Evolutionary conservation across 1,284 basidiomycete species (phyloP).

Genomic region (Papiliotrema nemorosa): DNA sequence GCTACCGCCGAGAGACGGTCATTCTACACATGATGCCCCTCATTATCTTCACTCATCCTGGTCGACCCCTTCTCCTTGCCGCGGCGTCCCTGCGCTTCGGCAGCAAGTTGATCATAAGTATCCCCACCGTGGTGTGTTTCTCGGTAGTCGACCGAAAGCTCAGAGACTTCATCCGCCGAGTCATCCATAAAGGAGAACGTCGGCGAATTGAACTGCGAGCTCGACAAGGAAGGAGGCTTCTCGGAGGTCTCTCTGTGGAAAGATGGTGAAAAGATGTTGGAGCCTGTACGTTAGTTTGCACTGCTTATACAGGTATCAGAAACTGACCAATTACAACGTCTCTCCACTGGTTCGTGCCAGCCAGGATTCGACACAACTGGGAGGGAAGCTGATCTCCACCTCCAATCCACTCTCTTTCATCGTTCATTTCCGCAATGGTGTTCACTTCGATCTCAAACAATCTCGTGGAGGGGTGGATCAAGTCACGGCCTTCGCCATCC

Average conservation of each 20-base stretch:
- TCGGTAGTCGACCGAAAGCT: slow-evolving; percentile 1
- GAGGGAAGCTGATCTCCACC: slow-evolving; percentile 27
- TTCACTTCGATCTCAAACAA: slow-evolving; percentile 38
- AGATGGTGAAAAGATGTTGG: slow-evolving; percentile 1
- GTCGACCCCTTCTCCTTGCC: slow-evolving; percentile 9
- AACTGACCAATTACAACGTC: slow-evolving; percentile 22
- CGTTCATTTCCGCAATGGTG: slow-evolving; percentile 22
- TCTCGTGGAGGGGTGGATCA: slow-evolving; percentile 18
- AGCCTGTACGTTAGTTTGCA: too few species aligned
- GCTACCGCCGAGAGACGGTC: too few species aligned
- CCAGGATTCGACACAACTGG: slow-evolving; percentile 30
- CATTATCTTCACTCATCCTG: neutral
- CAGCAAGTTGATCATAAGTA: slow-evolving; percentile 21
- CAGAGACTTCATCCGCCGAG: neutral
- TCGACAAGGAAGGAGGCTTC: slow-evolving; percentile 4
- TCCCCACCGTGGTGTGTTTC: slow-evolving; percentile 1
- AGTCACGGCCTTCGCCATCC: slow-evolving; percentile 20
- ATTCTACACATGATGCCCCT: too few species aligned
- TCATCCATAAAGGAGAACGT: slow-evolving; percentile 15
- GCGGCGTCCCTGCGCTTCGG: slow-evolving; percentile 14
- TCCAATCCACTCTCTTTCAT: slow-evolving; percentile 25
- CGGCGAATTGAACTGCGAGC: slow-evolving; percentile 18
- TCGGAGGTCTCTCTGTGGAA: neutral
- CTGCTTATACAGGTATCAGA: too few species aligned
- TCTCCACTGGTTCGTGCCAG: slow-evolving; percentile 20